Percentiles rank a stretch among this genome's conserved stretches.
Evolutionary conservation across 2,329 filamentous ascomycete genomes (phyloP).

Genomic region (Mycosphaerella arachidis): DNA sequence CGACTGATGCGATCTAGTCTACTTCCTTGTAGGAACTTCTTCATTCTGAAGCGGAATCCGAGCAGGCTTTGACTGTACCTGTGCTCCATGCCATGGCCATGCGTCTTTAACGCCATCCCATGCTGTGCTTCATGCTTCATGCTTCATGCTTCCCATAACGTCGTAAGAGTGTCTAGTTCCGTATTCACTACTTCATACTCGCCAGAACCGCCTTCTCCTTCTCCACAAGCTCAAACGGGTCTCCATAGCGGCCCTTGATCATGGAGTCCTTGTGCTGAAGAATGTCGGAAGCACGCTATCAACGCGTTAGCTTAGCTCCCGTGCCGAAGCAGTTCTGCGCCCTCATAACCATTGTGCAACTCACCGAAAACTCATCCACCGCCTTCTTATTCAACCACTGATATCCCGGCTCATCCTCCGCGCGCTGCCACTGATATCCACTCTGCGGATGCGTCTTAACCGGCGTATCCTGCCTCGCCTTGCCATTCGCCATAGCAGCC

Average conservation of each 20-base stretch:
- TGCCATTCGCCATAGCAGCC: constrained; percentile 20
- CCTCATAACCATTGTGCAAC: not conserved
- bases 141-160: not conserved
- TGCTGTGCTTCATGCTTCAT: not conserved
- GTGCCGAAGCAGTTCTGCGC: no score
- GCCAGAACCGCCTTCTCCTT: constrained; percentile 28
- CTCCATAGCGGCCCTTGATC: constrained; percentile 33
- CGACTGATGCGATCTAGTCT: not conserved
- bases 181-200: constrained; percentile 5
- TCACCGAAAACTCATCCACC: constrained; percentile 48
- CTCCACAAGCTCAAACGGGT: constrained; percentile 34
- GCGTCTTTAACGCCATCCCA: not conserved
- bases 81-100: not conserved
- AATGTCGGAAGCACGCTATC: constrained; percentile 42
- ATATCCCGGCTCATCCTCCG: constrained; percentile 45
- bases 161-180: not conserved
- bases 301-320: not conserved
- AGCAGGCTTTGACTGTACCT: not conserved
- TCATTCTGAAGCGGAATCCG: not conserved
- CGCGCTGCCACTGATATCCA: constrained; percentile 33
- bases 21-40: not conserved
- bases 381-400: constrained; percentile 55
- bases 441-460: constrained; percentile 28
- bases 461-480: constrained; percentile 17
- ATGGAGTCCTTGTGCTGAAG: constrained; percentile 47